Evolutionary conservation across 768 basidiomycete species (phyloP), one percentile per base, ranked within the genome.

Genomic region (Podaxis sp.): DNA sequence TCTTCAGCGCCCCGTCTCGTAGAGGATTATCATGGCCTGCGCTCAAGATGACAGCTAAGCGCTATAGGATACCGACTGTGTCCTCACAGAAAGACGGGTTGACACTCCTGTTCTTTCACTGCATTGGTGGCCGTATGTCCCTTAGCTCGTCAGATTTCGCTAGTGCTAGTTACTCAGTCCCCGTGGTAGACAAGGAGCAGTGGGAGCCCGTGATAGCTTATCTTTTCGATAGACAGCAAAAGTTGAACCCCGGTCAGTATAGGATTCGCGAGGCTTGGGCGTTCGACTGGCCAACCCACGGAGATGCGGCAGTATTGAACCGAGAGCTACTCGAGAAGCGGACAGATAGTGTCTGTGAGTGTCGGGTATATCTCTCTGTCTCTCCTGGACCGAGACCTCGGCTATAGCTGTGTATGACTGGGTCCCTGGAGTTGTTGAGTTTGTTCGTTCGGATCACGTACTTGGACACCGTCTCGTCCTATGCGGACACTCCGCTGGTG

Each of bases 271-370:
- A 83, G 62, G 79, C 76, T 1, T 82, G 80, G 79, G 70, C 78
- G 0, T 76, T 83, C 55, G 82, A 84, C 65, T 79, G 78, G 75
- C 80, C 77, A 58, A 82, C 72, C 27, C 79, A 81, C 52, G 82
- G 82, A 18, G 79, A 82, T 47, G 74, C 80, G 6, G 80, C 78
- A 13, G 62, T 79, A 0, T 63, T 81, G 27, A 84, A 84, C 63
- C 67, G 64, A 6, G 69, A 70, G 5, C 59, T 67, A 0, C 63
- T 82, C 40, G 62, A 67, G 53, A 37, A 57, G 1, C 72, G 75
- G 13, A 63, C 68, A 14, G 68, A 73, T 32, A 72, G 72, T 47
- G 74, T 77, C 40, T 75, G 79, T 76, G 62, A 63, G 78, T 73
- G 10, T 28, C 27, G 52, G 51, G 6, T 28, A 14, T 21, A 1